Evolutionary conservation across 1,139 yeast species (phyloP).

Genomic region (Geotrichum carabidarum): DNA sequence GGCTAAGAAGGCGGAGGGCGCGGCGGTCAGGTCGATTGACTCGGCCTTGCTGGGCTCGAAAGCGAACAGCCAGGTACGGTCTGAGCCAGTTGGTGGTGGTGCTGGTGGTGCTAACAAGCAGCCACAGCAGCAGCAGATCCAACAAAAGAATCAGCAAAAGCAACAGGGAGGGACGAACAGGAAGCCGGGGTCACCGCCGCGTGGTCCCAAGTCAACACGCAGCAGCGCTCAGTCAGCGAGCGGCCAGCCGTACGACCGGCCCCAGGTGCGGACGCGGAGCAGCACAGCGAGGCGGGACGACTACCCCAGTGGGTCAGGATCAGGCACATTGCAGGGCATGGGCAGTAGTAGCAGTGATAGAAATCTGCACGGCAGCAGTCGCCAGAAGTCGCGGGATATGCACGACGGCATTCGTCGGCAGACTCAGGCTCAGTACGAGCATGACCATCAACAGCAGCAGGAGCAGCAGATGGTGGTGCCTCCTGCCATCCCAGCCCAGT

Average conservation of each 20-base stretch:
- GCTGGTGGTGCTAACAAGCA: neutral
- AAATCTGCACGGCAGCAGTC: neutral
- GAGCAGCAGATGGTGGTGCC: neutral
- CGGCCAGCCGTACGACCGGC: neutral
- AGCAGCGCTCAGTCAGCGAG: neutral
- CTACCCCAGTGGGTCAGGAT: no score
- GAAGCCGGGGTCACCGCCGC: neutral
- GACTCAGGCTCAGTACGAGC: neutral
- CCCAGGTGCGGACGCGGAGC: no score
- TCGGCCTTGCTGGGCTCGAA: constrained; percentile 9
- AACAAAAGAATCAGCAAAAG: neutral
- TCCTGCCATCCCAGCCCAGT: neutral
- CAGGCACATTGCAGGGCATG: neutral
- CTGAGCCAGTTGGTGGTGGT: neutral
- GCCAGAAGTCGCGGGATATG: no score
- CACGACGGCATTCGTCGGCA: no score
- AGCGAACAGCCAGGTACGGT: neutral
- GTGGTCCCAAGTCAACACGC: neutral
- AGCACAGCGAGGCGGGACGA: no score
- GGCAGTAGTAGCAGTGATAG: neutral
- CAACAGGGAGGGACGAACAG: neutral
- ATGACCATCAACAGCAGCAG: neutral
- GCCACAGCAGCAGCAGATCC: neutral
- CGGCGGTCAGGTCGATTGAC: constrained; percentile 2
- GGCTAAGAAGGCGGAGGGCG: neutral